phyloP scores from a whole-genome alignment of 768 basidiomycete species.

The Arthromyces matolae region DNA sequence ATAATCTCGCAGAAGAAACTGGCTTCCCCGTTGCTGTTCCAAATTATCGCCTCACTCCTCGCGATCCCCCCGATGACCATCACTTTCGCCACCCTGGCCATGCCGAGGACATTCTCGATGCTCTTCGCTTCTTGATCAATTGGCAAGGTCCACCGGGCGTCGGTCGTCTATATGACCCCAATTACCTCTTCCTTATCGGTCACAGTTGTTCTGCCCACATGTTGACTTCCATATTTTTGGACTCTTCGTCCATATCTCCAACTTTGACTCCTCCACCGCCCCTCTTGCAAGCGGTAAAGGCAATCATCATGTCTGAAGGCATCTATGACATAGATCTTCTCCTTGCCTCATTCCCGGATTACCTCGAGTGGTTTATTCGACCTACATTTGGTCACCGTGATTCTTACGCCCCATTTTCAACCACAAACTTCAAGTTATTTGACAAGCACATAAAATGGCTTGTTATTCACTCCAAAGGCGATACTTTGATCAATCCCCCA shows the following conservation, averaged over 20 bases:
- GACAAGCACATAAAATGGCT: conserved; percentile 52
- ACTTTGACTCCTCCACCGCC: conserved; percentile 40
- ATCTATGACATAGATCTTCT: conserved; percentile 73
- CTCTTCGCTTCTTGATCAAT: conserved; percentile 52
- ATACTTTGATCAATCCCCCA: conserved; percentile 57
- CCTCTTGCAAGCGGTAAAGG: conserved; percentile 45
- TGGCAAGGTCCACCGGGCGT: conserved; percentile 38
- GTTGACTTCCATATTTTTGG: conserved; percentile 64
- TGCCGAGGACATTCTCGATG: conserved; percentile 58
- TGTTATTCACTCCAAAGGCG: conserved; percentile 70
- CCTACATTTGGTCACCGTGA: conserved; percentile 51
- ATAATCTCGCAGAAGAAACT: conserved; percentile 45
- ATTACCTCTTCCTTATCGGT: conserved; percentile 56
- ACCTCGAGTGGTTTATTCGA: conserved; percentile 67
- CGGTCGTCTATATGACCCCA: conserved; percentile 33
- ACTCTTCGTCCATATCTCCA: conserved; percentile 39
- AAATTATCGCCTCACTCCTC: conserved; percentile 72
- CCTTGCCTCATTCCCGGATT: conserved; percentile 60
- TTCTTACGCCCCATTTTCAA: conserved; percentile 49
- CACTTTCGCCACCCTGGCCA: conserved; percentile 66
- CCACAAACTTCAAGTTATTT: conserved; percentile 37
- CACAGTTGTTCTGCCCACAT: conserved; percentile 87
- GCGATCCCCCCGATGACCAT: conserved; percentile 28
- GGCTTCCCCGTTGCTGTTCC: conserved; percentile 61
- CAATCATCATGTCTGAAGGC: conserved; percentile 67